Conservation (phyloP, 352 stramenopile genomes). For the Phytophthora foliorum region DNA sequence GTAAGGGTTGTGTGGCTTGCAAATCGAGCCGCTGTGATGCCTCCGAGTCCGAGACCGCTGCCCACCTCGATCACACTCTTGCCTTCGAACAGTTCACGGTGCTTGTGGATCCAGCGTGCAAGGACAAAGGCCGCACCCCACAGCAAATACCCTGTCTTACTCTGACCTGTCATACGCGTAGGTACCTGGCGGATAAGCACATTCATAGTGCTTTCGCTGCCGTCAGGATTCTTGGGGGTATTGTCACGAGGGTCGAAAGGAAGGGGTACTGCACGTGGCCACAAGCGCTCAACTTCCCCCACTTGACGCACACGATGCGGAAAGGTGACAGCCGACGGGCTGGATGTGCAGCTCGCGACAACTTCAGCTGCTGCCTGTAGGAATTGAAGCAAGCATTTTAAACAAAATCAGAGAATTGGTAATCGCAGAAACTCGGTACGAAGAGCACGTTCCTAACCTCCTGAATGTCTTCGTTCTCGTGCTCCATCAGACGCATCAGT, state of each 20-base stretch:
- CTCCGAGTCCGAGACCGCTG: conserved; percentile 82
- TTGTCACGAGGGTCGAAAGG: conserved; percentile 72
- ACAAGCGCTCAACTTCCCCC: conserved; percentile 60
- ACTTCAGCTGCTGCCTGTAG: conserved; percentile 69
- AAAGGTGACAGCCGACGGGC: conserved; percentile 76
- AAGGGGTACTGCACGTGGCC: conserved; percentile 63
- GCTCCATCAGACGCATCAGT: conserved; percentile 83
- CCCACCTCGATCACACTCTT: conserved; percentile 87
- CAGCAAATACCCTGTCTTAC: conserved; percentile 88
- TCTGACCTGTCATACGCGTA: conserved; percentile 86
- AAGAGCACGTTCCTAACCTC: conserved; percentile 49
- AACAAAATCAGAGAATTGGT: neutral
- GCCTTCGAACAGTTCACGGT: conserved; percentile 74
- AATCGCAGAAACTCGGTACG: neutral
- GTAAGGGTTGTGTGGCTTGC: conserved; percentile 72
- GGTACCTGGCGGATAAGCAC: conserved; percentile 87
- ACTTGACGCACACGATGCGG: conserved; percentile 70
- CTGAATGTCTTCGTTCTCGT: conserved; percentile 79
- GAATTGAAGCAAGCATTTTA: conserved; percentile 1
- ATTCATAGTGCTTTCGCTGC: conserved; percentile 37
- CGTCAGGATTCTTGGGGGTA: conserved; percentile 26
- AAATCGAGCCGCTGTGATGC: conserved; percentile 82
- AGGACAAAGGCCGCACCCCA: conserved; percentile 88
- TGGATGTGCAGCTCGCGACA: conserved; percentile 72
- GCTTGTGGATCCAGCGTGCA: conserved; percentile 82